phyloP scores from a whole-genome alignment of 192 early-diverging fungal genomes.

The Mortierella claussenii region DNA sequence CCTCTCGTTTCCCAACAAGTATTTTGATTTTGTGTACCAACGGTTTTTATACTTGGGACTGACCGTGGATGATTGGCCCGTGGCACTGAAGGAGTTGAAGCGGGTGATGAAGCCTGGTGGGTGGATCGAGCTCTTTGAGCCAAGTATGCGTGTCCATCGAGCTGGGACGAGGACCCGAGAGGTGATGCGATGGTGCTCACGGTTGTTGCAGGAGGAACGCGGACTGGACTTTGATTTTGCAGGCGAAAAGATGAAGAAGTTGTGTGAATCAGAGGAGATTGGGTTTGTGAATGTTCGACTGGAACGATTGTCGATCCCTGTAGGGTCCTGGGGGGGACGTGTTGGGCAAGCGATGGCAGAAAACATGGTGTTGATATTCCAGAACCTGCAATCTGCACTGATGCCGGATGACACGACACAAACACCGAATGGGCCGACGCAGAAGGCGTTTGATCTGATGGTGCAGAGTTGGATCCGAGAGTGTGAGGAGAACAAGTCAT shows the following conservation, averaged over 20 bases:
- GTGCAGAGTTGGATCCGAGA: constrained; percentile 50
- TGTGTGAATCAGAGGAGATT: constrained; percentile 43
- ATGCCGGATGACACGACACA: constrained; percentile 10
- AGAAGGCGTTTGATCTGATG: constrained; percentile 43
- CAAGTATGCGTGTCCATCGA: constrained; percentile 46
- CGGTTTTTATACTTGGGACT: constrained; percentile 49
- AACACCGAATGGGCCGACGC: background rate
- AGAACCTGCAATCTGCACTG: constrained; percentile 40
- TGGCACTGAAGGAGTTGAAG: constrained; percentile 40
- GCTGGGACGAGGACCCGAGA: constrained; percentile 37
- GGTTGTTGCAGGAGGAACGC: constrained; percentile 45
- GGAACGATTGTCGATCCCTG: constrained; percentile 51
- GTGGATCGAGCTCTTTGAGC: constrained; percentile 55
- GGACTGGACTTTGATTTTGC: constrained; percentile 52
- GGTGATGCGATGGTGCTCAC: constrained; percentile 49
- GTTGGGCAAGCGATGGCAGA: constrained; percentile 51
- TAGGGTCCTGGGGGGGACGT: constrained; percentile 47
- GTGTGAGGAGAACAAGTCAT: constrained; percentile 46
- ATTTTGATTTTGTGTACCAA: constrained; percentile 58
- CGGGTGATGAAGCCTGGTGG: constrained; percentile 55
- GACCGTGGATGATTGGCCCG: constrained; percentile 51
- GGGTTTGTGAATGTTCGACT: constrained; percentile 40
- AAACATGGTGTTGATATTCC: constrained; percentile 53
- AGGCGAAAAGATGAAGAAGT: constrained; percentile 44
- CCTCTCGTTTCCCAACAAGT: constrained; percentile 52